Base-by-base conservation (phyloP, 176 grass and related monocot species). In the Secale cereale region DNA sequence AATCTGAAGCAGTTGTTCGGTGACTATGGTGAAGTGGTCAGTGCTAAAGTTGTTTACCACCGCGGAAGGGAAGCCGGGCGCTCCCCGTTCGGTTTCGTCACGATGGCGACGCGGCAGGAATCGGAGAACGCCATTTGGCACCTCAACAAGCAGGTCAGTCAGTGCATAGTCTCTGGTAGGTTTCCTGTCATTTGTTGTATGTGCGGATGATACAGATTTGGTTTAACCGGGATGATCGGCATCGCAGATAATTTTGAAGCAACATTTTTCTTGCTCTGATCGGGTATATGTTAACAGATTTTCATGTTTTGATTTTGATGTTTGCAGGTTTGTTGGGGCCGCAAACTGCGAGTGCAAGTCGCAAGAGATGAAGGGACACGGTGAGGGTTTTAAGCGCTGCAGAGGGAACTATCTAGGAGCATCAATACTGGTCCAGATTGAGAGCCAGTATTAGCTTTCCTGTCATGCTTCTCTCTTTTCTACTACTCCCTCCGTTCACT, bases 71-170 rank as follows among this genome's bases (percentile, higher is more conserved):
- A 60, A 12, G 70, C 91, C 52, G 92, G 95, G 10, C 92, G 91
- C 46, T 94, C 95, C 59, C 11, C n/a, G 23, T 96, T 92, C 70
- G 91, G 91, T 26, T 98, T 95, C 20, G 93, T 98, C 19, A 83
- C 82, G 46, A 95, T 98, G 96, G 91, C 86, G n/a, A 83, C 89
- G 23, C 71, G 89, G 62, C 86, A 88, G 7, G 96, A 87, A 68
- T 59, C 93, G 56, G 91, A 98, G 15, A 91, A 95, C 33, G 93
- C 96, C 22, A 92, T 98, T 79, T 91, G 86, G 26, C 89, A 88
- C 80, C 96, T 98, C 39, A 91, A 98, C 10, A 90, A 91, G 40
- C 94, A 95, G 93, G 97, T 73, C 6, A 73, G 70, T 73, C n/a
- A 27, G 15, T 9, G 95, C 87, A 46, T 83, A 3, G 6, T 72